Base-by-base conservation (phyloP, 2,329 filamentous ascomycete genomes). In the Geosmithia flava region DNA sequence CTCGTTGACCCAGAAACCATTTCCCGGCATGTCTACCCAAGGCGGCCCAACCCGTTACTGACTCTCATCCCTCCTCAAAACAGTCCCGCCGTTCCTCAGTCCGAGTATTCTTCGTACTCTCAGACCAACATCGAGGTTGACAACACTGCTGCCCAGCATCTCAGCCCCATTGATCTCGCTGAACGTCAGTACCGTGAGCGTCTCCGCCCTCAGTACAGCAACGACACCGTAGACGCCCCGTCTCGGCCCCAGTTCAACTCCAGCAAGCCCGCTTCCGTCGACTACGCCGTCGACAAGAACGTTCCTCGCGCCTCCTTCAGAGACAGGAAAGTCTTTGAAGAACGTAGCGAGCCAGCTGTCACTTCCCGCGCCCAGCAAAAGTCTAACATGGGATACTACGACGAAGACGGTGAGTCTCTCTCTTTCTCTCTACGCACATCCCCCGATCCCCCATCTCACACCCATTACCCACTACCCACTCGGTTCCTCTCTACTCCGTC, bases 181-280 rank as follows among this genome's bases (percentile, higher is more conserved):
- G 80, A 84, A 68, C 77, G 76, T 67, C 72, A 81, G 67, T 83
- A 82, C 65, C 79, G 80, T 61, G 68, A 78, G 62, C 76, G 75
- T 55, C 70, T 72, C 66, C 57, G 64, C 53, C 63, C 58, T 54
- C 61, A 64, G 56, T 59, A 62, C 56, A 56, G 56, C 33, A 16
- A 37, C 5, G 15, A 37, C 33, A 58, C 62, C 49, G 57, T 59
- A 53, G 57, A 58, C 54, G 54, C 42, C 23, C 23, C 50, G 20
- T 30, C 47, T 45, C 48, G 45, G 15, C 47, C 51, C 48, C 53
- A 53, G 46, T 62, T 55, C 56, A 49, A 58, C 49, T 42, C 54
- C 50, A 55, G 61, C 52, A 56, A 54, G 53, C 49, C 53, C 23
- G 49, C 53, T 44, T 52, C 55, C 55, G 58, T 61, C 55, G 59